Conservation (phyloP, 192 early-diverging fungal genomes). For the Backusella psychrophila region DNA sequence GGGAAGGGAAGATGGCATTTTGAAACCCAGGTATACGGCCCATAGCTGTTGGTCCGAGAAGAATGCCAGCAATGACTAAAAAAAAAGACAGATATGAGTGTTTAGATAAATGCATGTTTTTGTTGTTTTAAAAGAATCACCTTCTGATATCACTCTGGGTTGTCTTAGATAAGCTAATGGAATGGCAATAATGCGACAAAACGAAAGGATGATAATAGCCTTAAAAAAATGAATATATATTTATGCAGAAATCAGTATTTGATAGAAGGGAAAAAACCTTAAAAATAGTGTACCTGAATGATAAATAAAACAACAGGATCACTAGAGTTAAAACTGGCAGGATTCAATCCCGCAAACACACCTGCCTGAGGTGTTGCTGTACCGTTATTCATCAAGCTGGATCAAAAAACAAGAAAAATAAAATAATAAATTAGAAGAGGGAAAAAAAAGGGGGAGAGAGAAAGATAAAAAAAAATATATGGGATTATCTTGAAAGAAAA, state of each 20-base stretch:
- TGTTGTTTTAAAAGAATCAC: neutral
- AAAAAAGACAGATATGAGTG: neutral
- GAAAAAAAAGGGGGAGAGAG: neutral
- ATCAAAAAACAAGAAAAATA: neutral
- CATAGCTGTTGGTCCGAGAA: constrained; percentile 85
- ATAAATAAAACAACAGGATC: constrained; percentile 76
- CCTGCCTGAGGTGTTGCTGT: constrained; percentile 33
- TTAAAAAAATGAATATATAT: constrained; percentile 5
- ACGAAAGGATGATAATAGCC: constrained; percentile 64
- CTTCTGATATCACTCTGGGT: constrained; percentile 88
- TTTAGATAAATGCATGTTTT: neutral
- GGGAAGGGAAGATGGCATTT: constrained; percentile 67
- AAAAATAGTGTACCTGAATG: constrained; percentile 55
- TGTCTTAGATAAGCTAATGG: constrained; percentile 64
- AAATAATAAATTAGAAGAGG: neutral
- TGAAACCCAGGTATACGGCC: constrained; percentile 70
- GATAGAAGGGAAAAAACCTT: neutral
- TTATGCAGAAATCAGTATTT: neutral
- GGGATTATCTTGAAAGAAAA: neutral
- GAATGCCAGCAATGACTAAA: constrained; percentile 78
- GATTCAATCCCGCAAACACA: constrained; percentile 66
- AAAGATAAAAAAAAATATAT: neutral
- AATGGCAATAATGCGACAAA: constrained; percentile 68
- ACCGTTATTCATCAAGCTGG: neutral
- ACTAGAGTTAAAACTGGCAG: constrained; percentile 45